These are phyloP conservation scores for Picochlorum costavermella DNA, from an alignment of 139 green algal genomes.

Conservation along the genomic window DNA sequence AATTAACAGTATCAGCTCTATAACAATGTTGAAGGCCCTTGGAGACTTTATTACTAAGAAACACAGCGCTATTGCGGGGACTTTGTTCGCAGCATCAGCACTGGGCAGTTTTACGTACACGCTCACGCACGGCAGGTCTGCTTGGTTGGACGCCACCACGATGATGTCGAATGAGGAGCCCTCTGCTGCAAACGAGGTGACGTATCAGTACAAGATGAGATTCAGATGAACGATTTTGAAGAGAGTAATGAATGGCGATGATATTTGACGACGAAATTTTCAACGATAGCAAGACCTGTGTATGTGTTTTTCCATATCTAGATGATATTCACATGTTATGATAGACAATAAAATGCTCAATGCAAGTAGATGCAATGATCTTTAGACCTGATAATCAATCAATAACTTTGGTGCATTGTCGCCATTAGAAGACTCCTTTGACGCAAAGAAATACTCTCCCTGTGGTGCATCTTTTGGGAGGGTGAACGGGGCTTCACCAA, in stretches of 20 bases:
- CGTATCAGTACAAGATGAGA: slow-evolving; percentile 10
- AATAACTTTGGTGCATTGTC: background rate
- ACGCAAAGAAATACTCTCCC: slow-evolving; percentile 1
- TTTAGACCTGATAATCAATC: slow-evolving; percentile 3
- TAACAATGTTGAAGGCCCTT: background rate
- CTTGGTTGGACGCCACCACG: slow-evolving; percentile 5
- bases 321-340: background rate
- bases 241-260: background rate
- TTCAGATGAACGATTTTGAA: slow-evolving; percentile 6
- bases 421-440: background rate
- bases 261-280: background rate
- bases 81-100: slow-evolving; percentile 5
- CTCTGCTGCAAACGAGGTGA: background rate
- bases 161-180: background rate
- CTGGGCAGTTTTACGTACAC: slow-evolving; percentile 8
- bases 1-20: background rate
- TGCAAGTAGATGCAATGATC: background rate
- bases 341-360: background rate
- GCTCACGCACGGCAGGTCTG: slow-evolving; percentile 7
- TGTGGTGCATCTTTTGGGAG: background rate
- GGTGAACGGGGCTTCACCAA: background rate
- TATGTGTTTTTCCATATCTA: too few relatives aligned
- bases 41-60: background rate
- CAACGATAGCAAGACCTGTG: background rate
- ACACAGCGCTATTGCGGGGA: slow-evolving; percentile 5